Percentiles rank a stretch among this genome's conserved stretches.
Conservation (phyloP, 2,329 filamentous ascomycete species). For the Penicillium sumatraense region DNA sequence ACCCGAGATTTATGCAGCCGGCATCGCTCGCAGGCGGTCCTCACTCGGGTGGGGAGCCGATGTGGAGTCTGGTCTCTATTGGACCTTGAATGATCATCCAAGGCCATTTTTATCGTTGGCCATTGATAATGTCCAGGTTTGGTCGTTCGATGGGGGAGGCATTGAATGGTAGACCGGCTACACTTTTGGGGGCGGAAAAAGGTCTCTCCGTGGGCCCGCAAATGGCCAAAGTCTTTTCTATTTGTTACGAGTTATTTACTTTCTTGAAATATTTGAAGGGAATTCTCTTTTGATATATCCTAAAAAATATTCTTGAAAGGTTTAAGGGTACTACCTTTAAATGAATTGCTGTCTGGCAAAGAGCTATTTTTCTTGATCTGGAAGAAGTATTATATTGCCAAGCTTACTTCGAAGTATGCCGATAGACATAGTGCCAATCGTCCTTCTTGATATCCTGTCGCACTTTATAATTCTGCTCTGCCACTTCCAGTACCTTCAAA, state of each 20-base stretch:
- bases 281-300: no score
- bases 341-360: not conserved
- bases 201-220: not conserved
- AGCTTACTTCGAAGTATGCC: constrained; percentile 18
- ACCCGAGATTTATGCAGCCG: constrained; percentile 3
- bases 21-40: not conserved
- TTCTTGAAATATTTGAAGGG: no score
- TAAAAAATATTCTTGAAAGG: not conserved
- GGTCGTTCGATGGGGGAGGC: not conserved
- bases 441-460: constrained; percentile 42
- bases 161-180: not conserved
- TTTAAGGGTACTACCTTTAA: not conserved
- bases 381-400: not conserved
- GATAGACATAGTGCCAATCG: constrained; percentile 67
- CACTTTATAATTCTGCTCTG: constrained; percentile 58
- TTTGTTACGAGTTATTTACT: no score
- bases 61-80: not conserved
- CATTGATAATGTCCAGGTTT: not conserved
- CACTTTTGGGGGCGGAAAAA: constrained; percentile 3
- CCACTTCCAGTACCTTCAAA: constrained; percentile 56
- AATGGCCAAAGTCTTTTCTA: no score
- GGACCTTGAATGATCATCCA: not conserved
- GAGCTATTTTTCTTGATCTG: no score
- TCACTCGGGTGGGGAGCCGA: not conserved
- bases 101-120: not conserved